phyloP scores from a whole-genome alignment of 768 basidiomycete species.

The Mrakia gelida region DNA sequence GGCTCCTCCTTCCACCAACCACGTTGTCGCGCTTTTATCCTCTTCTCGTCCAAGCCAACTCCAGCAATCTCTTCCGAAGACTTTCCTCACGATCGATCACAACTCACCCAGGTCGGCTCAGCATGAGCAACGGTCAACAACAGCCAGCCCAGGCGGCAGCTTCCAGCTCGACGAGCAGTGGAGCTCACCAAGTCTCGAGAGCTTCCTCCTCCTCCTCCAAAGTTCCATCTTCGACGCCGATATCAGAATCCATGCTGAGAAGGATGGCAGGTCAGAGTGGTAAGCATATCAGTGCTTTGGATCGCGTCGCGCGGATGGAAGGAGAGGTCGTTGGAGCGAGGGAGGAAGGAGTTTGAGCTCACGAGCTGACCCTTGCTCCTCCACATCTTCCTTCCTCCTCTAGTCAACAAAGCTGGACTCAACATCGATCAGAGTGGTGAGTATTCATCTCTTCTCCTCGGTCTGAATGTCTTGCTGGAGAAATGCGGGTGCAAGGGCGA shows the following conservation, averaged over 20 bases:
- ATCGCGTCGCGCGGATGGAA: not conserved
- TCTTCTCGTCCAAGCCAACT: no score
- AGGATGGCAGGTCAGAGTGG: slow-evolving; percentile 17
- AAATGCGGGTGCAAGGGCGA: not conserved
- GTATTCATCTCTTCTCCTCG: not conserved
- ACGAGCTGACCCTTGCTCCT: not conserved
- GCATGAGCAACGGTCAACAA: no score
- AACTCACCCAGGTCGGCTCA: no score
- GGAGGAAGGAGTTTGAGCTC: not conserved
- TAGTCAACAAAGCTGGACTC: slow-evolving; percentile 31
- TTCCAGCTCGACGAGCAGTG: not conserved
- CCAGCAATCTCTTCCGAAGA: no score
- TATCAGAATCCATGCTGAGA: slow-evolving; percentile 17
- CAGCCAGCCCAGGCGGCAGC: no score
- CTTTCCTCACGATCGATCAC: no score
- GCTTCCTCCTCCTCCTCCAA: not conserved
- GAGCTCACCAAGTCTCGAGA: not conserved
- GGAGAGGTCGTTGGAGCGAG: not conserved
- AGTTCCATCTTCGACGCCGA: not conserved
- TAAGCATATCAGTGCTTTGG: not conserved
- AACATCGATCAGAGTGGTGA: slow-evolving; percentile 39
- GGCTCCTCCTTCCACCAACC: no score
- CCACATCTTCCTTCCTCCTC: not conserved
- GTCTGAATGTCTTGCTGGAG: no score
- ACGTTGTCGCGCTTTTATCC: no score